Conservation (phyloP, 257 asterid species). For the Solanum habrochaites region DNA sequence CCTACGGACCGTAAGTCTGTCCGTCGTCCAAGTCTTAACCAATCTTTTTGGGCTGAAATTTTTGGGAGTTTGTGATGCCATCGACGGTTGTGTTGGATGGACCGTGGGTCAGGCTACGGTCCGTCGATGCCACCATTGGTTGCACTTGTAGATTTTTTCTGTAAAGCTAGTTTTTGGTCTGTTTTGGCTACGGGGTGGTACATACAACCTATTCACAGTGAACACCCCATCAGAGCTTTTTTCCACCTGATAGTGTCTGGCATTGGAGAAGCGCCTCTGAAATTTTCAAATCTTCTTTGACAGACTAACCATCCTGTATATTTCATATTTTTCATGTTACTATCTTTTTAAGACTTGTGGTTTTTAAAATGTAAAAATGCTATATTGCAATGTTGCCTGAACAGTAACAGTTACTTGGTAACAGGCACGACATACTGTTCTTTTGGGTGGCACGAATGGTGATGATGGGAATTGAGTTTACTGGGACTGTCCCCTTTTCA, state of each 20-base stretch:
- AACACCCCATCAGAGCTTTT: neutral
- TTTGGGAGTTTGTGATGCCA: too few relatives aligned
- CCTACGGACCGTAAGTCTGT: too few relatives aligned
- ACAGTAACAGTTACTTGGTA: conserved; percentile 7
- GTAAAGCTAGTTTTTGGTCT: too few relatives aligned
- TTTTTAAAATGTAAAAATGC: neutral
- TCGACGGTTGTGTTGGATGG: too few relatives aligned
- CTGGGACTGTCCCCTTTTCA: conserved; percentile 87
- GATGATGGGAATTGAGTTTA: conserved; percentile 97
- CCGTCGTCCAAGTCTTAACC: too few relatives aligned
- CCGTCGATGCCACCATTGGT: too few relatives aligned
- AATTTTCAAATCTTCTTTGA: neutral
- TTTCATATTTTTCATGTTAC: neutral
- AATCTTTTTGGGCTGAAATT: too few relatives aligned
- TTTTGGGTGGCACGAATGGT: conserved; percentile 99
- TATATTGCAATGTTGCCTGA: neutral
- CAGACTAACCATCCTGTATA: neutral
- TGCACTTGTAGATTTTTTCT: too few relatives aligned
- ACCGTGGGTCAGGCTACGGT: too few relatives aligned
- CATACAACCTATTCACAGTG: neutral
- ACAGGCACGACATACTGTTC: conserved; percentile 96
- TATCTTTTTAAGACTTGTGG: neutral
- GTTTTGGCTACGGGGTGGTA: too few relatives aligned
- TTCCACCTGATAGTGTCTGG: neutral
- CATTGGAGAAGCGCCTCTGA: neutral